Base-by-base conservation (phyloP, 805 yeast genomes). In the Saturnispora gosingensis region DNA sequence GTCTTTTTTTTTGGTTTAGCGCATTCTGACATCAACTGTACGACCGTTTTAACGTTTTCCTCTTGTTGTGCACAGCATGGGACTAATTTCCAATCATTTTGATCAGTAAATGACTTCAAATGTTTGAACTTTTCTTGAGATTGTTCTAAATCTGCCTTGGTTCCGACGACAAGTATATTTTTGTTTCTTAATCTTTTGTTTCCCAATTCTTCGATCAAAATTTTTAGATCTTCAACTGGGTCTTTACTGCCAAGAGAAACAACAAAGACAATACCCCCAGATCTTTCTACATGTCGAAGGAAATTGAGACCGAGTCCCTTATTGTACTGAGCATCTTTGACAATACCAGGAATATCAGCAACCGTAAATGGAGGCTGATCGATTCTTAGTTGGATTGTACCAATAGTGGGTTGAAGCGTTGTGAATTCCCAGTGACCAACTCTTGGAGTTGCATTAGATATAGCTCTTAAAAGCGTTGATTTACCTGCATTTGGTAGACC, bases 381-480 rank as follows among this genome's bases (percentile, higher is more conserved):
- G 2, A 83, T 76, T 1, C 83, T 77, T 20, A 81, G 66, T 45
- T 75, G 74, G 13, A 93, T 85, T 0, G 97, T 91, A 3, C 99
- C 99, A 46, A 93, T 80, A 0, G 88, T 83, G 0, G 99, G 99
- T 54, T 83, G 88, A 49, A 93, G 69, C 0, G 99, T 93, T 0
- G 99, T 93, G 64, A 93, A 93, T 61, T 85, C 95, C 97, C 97
- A 93, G 66, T 89, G 95, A 0, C 98, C 99, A 13, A 93, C 86
- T 52, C 87, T 73, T 1, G 99, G 97, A 52, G 83, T 74, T 0
- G 99, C 98, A 50, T 81, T 80, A 0, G 97, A 87, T 15, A 93
- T 88, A 9, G 95, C 89, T 51, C 95, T 72, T 44, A 93, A 68
- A 30, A 93, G 72, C 0, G 97, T 88, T 3, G 96, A 88, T 64